A percentile compares a stretch with the other conserved stretches of the same genome.
phyloP scores from a whole-genome alignment of 2,329 filamentous ascomycete species.

The Ustilaginoidea virens region DNA sequence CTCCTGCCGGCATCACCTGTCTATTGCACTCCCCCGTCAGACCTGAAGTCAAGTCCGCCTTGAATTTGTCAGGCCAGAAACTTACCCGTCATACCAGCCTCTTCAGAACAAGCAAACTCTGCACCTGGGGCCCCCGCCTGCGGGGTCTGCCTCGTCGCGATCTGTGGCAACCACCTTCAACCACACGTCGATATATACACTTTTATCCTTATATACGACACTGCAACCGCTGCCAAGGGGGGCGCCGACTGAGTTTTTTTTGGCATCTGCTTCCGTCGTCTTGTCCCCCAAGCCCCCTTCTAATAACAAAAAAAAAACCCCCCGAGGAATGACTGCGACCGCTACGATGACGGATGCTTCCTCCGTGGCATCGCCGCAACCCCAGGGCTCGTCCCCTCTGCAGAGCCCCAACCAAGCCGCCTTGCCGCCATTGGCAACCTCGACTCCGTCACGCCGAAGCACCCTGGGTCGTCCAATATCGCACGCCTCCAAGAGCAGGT shows the following conservation, averaged over 20 bases:
- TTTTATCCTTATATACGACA: neutral
- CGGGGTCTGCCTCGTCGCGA: constrained; percentile 4
- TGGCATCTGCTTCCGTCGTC: neutral
- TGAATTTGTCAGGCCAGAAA: too few relatives aligned
- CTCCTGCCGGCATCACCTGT: too few relatives aligned
- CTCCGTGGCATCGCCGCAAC: constrained; percentile 37
- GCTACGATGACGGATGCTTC: constrained; percentile 42
- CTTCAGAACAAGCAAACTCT: constrained; percentile 1
- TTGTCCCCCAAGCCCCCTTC: neutral
- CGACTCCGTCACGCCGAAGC: constrained; percentile 41
- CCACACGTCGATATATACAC: too few relatives aligned
- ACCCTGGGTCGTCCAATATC: constrained; percentile 51
- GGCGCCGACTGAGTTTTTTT: neutral
- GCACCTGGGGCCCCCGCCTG: constrained; percentile 3
- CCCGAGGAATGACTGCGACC: constrained; percentile 21
- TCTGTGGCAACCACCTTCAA: too few relatives aligned
- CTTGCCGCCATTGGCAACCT: constrained; percentile 41
- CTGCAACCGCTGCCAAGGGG: too few relatives aligned
- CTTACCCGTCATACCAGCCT: too few relatives aligned
- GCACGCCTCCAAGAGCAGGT: constrained; percentile 63
- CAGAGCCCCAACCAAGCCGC: constrained; percentile 37
- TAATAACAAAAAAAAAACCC: too few relatives aligned
- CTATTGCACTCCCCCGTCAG: too few relatives aligned
- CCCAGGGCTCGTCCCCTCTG: constrained; percentile 28
- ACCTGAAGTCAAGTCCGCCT: too few relatives aligned